These are phyloP conservation scores for Coemansia aciculifera DNA, from an alignment of 192 early-diverging fungal species.

Conservation along the genomic window DNA sequence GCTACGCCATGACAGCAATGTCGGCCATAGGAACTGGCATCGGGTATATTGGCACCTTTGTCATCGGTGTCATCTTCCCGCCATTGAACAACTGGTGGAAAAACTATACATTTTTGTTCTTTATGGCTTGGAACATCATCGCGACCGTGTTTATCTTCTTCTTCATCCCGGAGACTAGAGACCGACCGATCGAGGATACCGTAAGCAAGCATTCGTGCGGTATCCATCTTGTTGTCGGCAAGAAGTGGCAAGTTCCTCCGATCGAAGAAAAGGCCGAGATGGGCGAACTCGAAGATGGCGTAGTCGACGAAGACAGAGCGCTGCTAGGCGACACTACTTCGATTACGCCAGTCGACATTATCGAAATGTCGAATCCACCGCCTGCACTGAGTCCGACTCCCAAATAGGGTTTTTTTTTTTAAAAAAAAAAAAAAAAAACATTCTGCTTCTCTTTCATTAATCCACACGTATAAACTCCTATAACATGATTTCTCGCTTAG, in stretches of 20 bases:
- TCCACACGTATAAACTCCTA: too few species aligned
- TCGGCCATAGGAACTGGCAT: slow-evolving; percentile 69
- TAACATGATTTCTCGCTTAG: not conserved
- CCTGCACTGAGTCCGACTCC: not conserved
- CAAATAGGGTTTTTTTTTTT: not conserved
- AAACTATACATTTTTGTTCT: slow-evolving; percentile 65
- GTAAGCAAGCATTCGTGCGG: slow-evolving; percentile 50
- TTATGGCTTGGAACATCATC: slow-evolving; percentile 61
- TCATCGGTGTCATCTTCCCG: slow-evolving; percentile 63
- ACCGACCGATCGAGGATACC: slow-evolving; percentile 69
- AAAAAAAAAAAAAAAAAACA: not conserved
- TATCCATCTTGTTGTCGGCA: slow-evolving; percentile 46
- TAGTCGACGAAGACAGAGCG: not conserved
- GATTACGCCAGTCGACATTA: not conserved
- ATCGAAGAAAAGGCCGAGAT: slow-evolving; percentile 24
- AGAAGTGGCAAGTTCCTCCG: slow-evolving; percentile 33
- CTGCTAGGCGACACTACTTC: slow-evolving; percentile 2
- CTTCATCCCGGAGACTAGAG: slow-evolving; percentile 80
- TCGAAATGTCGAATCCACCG: not conserved
- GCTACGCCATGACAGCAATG: slow-evolving; percentile 70
- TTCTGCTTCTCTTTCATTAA: not conserved
- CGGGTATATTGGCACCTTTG: slow-evolving; percentile 69
- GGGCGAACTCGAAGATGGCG: not conserved
- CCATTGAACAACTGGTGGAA: slow-evolving; percentile 55
- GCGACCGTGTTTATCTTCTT: slow-evolving; percentile 65